Evolutionary conservation across 1,284 basidiomycete genomes (phyloP), one percentile per base, ranked within the genome.

Genomic region (Laetiporus sulphureus): DNA sequence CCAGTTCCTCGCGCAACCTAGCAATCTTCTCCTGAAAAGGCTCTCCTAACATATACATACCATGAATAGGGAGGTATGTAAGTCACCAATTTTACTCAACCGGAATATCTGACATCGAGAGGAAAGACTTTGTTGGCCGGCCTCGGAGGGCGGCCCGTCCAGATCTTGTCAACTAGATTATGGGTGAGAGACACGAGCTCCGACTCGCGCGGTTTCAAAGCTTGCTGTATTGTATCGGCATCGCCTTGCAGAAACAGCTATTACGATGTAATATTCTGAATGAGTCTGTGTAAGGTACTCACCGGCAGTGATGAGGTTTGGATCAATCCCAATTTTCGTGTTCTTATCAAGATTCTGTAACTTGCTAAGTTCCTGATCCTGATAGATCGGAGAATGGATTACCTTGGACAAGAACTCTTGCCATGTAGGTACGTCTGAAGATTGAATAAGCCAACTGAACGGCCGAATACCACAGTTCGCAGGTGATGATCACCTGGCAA

Each of bases 151-250:
- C 83, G 77, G 20, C 80, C 74, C 8, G 63, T 47, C 95, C 95
- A 98, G 15, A 95, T 73, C 5, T 67, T 49, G 59, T 97, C 95
- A 2, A 98, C 80, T 2, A 90, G 74, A 59, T 98, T 97, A 19
- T 72, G 65, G 0, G 62, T 51, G 16, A 89, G 65, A 3, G 83
- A 71, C 2, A 91, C 75, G 12, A 92, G 69, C 18, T 71, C 60
- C 1, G 84, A 83, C 5, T 72, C 62, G 32, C 66, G 66, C 16
- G 69, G 58, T 27, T 65, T 59, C 2, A 89, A 70, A 6, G 73
- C 61, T 35, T 75, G 76, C 34, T 62, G 62, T 39, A 91, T 64
- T 2, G 64, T 54, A 44, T 79, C 69, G 16, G 79, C 81, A 47
- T 85, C 80, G 41, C 66, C 82, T 84, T 50, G 31, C n/a, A 21